Base-by-base conservation (phyloP, 768 basidiomycete species). In the Pisolithus sp. region DNA sequence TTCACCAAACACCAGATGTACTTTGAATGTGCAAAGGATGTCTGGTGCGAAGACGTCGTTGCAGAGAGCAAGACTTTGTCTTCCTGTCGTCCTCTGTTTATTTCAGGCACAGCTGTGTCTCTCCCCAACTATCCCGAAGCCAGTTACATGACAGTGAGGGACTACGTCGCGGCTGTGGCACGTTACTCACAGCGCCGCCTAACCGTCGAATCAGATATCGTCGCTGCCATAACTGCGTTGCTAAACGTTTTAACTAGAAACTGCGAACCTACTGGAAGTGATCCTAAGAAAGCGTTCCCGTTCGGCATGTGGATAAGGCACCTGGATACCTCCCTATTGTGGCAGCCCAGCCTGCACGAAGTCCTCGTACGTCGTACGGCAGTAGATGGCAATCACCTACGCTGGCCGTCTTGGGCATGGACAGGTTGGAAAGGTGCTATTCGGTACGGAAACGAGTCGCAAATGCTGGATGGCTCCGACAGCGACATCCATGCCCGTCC, bases 351-450 rank as follows among this genome's bases (percentile, higher is more conserved):
- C 10, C 23, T 59, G 1, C 42, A 52, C 30, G 17, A 49, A 6
- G 13, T 40, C 3, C 52, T 54, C 39, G 30, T 46, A 4, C 52
- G 58, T 6, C 63, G 62, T 2, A 41, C 39, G 23, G n/a, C 7
- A 2, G 28, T 37, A 13, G 13, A 45, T 34, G 10, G 21, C 2
- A 30, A 23, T 18, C 21, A 15, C 36, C n/a, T 52, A 1, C 21
- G 12, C 30, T 64, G 54, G 50, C 62, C 60, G 5, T 62, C 63
- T 15, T 63, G 62, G 62, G 60, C 63, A 13, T 63, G 62, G 58
- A 53, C 63, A 5, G 62, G 58, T 2, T 63, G 62, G 63, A 56
- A 43, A 23, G 63, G 63, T 37, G 61, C 58, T 8, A 48, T 56
- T 13, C 41, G 7, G 18, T 54, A 54, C 24, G 49, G 7, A 59